Percentiles rank a stretch among this genome's conserved stretches.
Conservation (phyloP, 2,329 filamentous ascomycete species). For the Monilinia laxa region DNA sequence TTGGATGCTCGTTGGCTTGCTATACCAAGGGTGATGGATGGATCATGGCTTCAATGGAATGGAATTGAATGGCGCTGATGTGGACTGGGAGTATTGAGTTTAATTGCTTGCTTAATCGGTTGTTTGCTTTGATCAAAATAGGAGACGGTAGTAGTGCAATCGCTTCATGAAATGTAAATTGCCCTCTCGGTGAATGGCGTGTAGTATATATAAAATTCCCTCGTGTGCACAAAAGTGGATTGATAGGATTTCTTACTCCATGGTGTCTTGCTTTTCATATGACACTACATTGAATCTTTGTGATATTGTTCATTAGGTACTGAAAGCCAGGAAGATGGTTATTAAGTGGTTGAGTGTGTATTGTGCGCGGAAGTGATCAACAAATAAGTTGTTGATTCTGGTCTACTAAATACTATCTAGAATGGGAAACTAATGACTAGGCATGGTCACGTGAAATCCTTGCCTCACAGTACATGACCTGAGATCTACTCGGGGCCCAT, state of each 20-base stretch:
- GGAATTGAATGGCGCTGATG: not conserved
- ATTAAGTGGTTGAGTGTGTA: too few relatives aligned
- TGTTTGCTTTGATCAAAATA: not conserved
- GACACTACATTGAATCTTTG: not conserved
- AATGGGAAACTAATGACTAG: too few relatives aligned
- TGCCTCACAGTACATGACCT: not conserved
- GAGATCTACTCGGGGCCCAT: not conserved
- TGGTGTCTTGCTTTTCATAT: too few relatives aligned
- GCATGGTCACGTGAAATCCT: too few relatives aligned
- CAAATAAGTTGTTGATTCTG: too few relatives aligned
- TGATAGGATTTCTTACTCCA: not conserved
- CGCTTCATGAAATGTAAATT: not conserved
- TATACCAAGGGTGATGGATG: conserved; percentile 1
- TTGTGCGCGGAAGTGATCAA: too few relatives aligned
- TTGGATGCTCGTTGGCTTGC: not conserved
- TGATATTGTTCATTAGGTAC: not conserved
- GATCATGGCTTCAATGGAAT: not conserved
- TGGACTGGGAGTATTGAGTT: not conserved
- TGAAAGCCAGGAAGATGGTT: too few relatives aligned
- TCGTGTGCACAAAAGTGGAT: not conserved
- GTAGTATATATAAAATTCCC: not conserved
- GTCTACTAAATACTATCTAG: too few relatives aligned
- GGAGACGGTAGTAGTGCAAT: not conserved
- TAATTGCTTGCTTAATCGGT: not conserved
- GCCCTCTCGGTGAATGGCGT: not conserved